phyloP scores from a whole-genome alignment of 148 eudicot genomes.

The Gaultheria prostrata region DNA sequence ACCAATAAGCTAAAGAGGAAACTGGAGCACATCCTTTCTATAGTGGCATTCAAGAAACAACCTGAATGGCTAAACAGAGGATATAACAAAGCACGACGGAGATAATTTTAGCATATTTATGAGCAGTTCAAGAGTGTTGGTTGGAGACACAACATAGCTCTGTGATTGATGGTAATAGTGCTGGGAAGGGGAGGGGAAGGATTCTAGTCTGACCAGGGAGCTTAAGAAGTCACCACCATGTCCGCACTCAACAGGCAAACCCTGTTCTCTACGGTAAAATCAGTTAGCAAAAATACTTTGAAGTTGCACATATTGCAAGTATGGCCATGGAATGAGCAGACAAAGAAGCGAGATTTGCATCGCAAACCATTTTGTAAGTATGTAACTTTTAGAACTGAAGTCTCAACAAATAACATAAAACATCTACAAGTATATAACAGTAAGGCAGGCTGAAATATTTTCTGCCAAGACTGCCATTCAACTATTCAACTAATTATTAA shows the following conservation, averaged over 20 bases:
- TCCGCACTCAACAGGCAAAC: constrained; percentile 1
- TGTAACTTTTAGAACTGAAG: neutral
- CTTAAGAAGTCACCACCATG: neutral
- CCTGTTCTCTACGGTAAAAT: neutral
- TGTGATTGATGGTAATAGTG: neutral
- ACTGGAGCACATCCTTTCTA: neutral
- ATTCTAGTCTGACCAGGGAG: neutral
- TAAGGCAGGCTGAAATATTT: neutral
- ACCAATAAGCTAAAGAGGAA: constrained; percentile 1
- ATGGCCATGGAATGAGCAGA: neutral
- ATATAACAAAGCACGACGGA: neutral
- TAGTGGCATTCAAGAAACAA: neutral
- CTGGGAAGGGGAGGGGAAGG: neutral
- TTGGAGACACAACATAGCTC: neutral
- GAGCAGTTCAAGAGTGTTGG: neutral
- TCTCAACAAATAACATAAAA: neutral
- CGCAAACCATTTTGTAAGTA: neutral
- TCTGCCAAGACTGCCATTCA: neutral
- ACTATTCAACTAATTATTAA: neutral
- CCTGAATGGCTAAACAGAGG: neutral
- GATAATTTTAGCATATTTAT: neutral
- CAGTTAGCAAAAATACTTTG: neutral
- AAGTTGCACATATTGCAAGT: constrained; percentile 7
- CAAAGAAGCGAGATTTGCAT: neutral
- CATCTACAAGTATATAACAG: neutral